Conservation (phyloP, 2,329 filamentous ascomycete species). For the Paecilomyces formosus region DNA sequence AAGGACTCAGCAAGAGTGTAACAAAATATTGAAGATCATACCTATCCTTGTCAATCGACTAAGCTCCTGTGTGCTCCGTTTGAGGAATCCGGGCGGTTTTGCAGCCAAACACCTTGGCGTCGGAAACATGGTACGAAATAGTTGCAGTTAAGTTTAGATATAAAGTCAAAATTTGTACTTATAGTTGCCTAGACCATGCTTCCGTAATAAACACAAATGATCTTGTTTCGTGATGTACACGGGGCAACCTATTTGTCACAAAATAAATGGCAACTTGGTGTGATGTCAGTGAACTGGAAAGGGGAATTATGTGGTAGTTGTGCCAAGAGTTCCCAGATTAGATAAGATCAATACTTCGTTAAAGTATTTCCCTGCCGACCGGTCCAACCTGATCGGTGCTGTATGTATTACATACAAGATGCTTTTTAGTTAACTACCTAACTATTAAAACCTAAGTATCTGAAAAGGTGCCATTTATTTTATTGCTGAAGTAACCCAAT, state of each 20-base stretch:
- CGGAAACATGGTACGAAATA: slow-evolving; percentile 27
- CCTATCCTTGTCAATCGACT: slow-evolving; percentile 49
- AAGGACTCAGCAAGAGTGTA: background rate
- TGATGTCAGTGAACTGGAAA: background rate
- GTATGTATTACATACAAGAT: too few species aligned
- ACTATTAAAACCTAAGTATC: too few species aligned
- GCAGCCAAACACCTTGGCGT: slow-evolving; percentile 31
- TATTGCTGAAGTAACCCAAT: too few species aligned
- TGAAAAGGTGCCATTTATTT: too few species aligned
- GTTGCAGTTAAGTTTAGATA: background rate
- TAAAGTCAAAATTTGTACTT: background rate
- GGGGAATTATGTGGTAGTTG: background rate
- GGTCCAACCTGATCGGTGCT: too few species aligned
- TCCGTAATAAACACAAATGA: background rate
- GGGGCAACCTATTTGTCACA: background rate
- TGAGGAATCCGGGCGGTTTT: slow-evolving; percentile 45
- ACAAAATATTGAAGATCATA: slow-evolving; percentile 20
- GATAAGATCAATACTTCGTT: background rate
- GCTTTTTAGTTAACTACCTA: too few species aligned
- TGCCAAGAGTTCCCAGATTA: background rate
- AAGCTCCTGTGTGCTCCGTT: slow-evolving; percentile 53
- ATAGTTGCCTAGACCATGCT: background rate
- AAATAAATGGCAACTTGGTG: background rate
- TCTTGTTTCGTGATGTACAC: background rate
- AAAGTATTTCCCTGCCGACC: too few species aligned